Evolutionary conservation across 306 rosid species (phyloP).

Genomic region (Lupinus albus): DNA sequence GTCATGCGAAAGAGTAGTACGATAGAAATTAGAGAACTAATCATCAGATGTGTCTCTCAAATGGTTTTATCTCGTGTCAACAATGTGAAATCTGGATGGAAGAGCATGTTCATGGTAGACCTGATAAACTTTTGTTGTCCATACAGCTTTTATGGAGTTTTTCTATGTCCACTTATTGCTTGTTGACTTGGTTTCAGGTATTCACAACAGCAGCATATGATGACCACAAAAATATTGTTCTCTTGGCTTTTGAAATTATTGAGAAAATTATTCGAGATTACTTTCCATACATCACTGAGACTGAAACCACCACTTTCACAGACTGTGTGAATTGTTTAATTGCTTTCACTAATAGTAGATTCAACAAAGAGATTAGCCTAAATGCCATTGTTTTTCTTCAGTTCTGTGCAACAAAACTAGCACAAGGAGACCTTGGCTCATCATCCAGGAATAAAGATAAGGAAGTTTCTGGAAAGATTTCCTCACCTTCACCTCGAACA

Average conservation of each 20-base stretch:
- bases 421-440: constrained; percentile 85
- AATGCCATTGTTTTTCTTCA: constrained; percentile 94
- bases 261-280: constrained; percentile 98
- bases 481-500: constrained; percentile 46
- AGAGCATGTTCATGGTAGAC: constrained; percentile 99
- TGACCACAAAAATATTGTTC: constrained; percentile 95
- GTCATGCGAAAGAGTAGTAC: constrained; percentile 96
- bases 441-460: constrained; percentile 74
- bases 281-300: constrained; percentile 96
- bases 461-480: constrained; percentile 61
- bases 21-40: constrained; percentile 94
- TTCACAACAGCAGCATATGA: constrained; percentile 99
- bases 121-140: constrained; percentile 39
- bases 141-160: constrained; percentile 34
- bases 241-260: constrained; percentile 91
- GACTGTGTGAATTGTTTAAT: constrained; percentile 97
- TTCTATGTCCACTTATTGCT: constrained; percentile 31
- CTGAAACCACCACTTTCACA: constrained; percentile 97
- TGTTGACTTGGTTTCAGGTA: constrained; percentile 69
- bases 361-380: constrained; percentile 90
- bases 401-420: constrained; percentile 95
- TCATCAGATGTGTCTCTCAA: constrained; percentile 97
- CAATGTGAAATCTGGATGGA: constrained; percentile 99
- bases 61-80: constrained; percentile 96
- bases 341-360: constrained; percentile 95